Evolutionary conservation across 441 rosid species (phyloP).

Genomic region (Biscutella laevigata): DNA sequence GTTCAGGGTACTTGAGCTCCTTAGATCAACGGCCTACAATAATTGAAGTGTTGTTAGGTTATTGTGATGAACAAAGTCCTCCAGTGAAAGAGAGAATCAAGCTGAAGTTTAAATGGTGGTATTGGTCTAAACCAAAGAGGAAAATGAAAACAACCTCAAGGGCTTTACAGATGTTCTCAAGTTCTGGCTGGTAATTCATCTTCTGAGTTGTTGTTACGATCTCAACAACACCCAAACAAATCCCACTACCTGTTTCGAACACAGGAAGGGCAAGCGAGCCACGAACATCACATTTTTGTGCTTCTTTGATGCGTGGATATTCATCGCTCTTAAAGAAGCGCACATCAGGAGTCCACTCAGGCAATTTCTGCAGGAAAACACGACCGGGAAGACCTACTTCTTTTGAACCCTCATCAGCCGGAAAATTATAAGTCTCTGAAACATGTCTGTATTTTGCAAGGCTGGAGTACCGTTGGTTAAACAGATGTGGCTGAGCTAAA

Average conservation of each 20-base stretch:
- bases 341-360: slow-evolving; percentile 92
- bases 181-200: slow-evolving; percentile 61
- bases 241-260: slow-evolving; percentile 56
- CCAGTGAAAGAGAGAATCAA: no score
- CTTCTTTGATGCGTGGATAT: slow-evolving; percentile 54
- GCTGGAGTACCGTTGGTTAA: slow-evolving; percentile 38
- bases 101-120: no score
- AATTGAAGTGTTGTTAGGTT: slow-evolving; percentile 20
- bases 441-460: slow-evolving; percentile 57
- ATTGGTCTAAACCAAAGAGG: no score
- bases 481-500: slow-evolving; percentile 56
- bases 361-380: slow-evolving; percentile 55
- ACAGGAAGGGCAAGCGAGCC: slow-evolving; percentile 70
- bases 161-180: slow-evolving; percentile 76
- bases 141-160: slow-evolving; percentile 63
- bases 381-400: slow-evolving; percentile 75
- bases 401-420: slow-evolving; percentile 50
- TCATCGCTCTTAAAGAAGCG: slow-evolving; percentile 63
- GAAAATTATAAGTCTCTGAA: slow-evolving; percentile 45
- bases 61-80: background rate
- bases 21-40: slow-evolving; percentile 76
- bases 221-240: slow-evolving; percentile 92
- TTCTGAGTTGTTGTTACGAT: slow-evolving; percentile 61
- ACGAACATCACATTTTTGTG: slow-evolving; percentile 44
- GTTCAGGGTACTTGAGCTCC: slow-evolving; percentile 53